Evolutionary conservation across 768 basidiomycete genomes (phyloP).

Genomic region (Lactarius sanguifluus): DNA sequence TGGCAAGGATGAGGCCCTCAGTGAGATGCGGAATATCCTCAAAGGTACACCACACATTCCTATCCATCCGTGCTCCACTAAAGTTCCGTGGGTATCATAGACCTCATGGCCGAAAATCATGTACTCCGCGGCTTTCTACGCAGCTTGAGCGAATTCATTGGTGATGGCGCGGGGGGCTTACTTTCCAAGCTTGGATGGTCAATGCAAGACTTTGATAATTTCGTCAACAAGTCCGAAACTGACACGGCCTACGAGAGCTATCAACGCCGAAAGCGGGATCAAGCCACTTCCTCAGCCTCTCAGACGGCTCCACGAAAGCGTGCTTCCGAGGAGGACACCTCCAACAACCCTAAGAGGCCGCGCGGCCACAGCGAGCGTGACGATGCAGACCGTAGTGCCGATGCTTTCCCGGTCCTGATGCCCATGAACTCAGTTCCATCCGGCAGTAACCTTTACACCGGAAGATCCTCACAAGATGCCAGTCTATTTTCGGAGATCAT

Average conservation of each 20-base stretch:
- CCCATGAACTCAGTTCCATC: conserved; percentile 48
- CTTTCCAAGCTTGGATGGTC: conserved; percentile 80
- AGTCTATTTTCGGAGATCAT: conserved; percentile 46
- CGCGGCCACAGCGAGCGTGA: conserved; percentile 44
- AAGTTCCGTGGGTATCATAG: conserved; percentile 38
- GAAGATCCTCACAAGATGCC: conserved; percentile 45
- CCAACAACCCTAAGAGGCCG: conserved; percentile 50
- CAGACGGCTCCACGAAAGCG: conserved; percentile 49
- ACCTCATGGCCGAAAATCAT: conserved; percentile 89
- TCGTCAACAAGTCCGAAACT: conserved; percentile 83
- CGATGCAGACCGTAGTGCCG: conserved; percentile 42
- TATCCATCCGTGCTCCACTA: not conserved
- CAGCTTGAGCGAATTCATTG: conserved; percentile 76
- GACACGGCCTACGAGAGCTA: conserved; percentile 93
- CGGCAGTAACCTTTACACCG: conserved; percentile 46
- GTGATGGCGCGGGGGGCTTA: conserved; percentile 80
- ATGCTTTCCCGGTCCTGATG: conserved; percentile 56
- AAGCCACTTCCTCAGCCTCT: conserved; percentile 30
- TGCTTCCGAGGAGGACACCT: conserved; percentile 49
- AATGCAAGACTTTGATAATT: conserved; percentile 72
- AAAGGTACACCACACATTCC: conserved; percentile 50
- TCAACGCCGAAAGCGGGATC: conserved; percentile 61
- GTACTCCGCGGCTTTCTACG: conserved; percentile 77
- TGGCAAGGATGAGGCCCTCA: conserved; percentile 84
- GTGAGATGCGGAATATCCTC: conserved; percentile 78